Percentiles rank a stretch among this genome's conserved stretches.
Evolutionary conservation across 2,329 filamentous ascomycete genomes (phyloP).

Genomic region (Colletotrichum camelliae): DNA sequence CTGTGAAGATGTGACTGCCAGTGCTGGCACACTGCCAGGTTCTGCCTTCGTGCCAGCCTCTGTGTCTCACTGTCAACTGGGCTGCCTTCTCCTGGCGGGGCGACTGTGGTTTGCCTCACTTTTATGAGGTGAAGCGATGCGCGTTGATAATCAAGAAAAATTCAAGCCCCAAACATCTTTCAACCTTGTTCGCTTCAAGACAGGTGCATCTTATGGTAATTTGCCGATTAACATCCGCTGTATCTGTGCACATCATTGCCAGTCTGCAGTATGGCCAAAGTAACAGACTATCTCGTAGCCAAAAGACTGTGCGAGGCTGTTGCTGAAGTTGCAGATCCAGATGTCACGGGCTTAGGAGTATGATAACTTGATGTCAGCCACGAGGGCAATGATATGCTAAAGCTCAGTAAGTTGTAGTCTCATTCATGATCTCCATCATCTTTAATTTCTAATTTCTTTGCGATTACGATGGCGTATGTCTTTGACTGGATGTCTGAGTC

Average conservation of each 20-base stretch:
- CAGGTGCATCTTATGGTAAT: neutral
- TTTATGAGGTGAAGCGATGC: neutral
- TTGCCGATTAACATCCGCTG: no score
- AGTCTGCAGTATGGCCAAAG: neutral
- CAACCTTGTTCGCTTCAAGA: rapidly evolving
- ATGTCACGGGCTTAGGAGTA: neutral
- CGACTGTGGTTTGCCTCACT: rapidly evolving
- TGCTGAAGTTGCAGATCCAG: neutral
- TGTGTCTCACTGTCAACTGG: neutral
- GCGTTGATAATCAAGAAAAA: rapidly evolving
- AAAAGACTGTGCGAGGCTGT: rapidly evolving
- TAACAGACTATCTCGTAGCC: neutral
- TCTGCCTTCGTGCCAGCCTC: neutral
- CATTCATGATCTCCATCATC: neutral
- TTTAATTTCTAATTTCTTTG: neutral
- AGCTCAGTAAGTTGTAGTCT: neutral
- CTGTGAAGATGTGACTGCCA: neutral
- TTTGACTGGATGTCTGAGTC: neutral
- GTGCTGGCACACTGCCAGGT: neutral
- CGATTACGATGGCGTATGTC: neutral
- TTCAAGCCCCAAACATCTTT: rapidly evolving
- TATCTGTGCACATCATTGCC: neutral
- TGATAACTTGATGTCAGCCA: neutral
- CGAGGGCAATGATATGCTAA: neutral
- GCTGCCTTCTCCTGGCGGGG: neutral